A percentile compares a stretch with the other conserved stretches of the same genome.
Evolutionary conservation across 2,329 filamentous ascomycete genomes (phyloP).

Genomic region (Aureobasidium subglaciale): DNA sequence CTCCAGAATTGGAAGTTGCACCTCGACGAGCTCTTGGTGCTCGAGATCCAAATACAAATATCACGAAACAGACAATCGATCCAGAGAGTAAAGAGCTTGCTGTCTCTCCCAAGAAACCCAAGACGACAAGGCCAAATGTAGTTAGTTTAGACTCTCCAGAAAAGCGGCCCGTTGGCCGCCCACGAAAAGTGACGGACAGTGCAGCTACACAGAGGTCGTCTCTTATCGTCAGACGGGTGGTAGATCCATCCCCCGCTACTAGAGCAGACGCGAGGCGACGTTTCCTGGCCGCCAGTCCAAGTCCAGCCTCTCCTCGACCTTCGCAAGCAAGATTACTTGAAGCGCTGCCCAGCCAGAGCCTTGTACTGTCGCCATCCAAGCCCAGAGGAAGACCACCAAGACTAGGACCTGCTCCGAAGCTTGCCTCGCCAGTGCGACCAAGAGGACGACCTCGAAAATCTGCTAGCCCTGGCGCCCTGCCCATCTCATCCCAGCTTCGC

Average conservation of each 20-base stretch:
- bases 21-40: background rate
- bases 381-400: conserved; percentile 19
- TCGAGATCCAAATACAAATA: conserved; percentile 5
- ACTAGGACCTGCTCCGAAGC: background rate
- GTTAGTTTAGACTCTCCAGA: background rate
- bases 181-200: conserved; percentile 18
- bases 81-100: background rate
- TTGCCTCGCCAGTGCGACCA: background rate
- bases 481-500: background rate
- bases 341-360: background rate
- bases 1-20: background rate
- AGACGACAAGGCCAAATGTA: background rate
- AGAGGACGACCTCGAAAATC: background rate
- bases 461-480: background rate
- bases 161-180: conserved; percentile 21
- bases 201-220: background rate
- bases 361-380: conserved; percentile 11
- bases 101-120: background rate
- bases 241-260: background rate
- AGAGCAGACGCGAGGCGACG: background rate
- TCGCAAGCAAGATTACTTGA: background rate
- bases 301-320: background rate
- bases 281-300: background rate
- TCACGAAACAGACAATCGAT: background rate
- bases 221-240: background rate